Percentiles rank a stretch among this genome's conserved stretches.
Evolutionary conservation across 148 eudicot species (phyloP).

Genomic region (Vaccinium vitisidaea): DNA sequence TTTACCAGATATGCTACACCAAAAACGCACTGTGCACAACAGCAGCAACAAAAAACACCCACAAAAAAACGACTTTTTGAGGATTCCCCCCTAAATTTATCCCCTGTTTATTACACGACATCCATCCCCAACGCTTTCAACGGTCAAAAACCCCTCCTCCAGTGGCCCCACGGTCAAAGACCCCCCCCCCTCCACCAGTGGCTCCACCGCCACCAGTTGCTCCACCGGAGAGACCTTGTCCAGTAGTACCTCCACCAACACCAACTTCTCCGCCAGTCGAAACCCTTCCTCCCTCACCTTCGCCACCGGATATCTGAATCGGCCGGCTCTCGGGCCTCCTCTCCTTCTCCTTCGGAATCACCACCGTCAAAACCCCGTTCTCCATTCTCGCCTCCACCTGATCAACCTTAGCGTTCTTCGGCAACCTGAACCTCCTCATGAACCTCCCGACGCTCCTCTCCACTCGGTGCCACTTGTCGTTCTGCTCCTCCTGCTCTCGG

Average conservation of each 20-base stretch:
- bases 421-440: constrained; percentile 8
- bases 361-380: neutral
- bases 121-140: neutral
- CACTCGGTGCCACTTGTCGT: constrained; percentile 17
- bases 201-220: neutral
- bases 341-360: neutral
- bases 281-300: neutral
- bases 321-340: neutral
- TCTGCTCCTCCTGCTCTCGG: constrained; percentile 13
- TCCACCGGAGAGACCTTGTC: neutral
- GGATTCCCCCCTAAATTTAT: neutral
- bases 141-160: neutral
- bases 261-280: too few relatives aligned
- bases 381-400: neutral
- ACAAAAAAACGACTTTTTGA: neutral
- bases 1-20: neutral
- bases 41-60: neutral
- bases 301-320: neutral
- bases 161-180: neutral
- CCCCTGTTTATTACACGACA: neutral
- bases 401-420: constrained; percentile 3
- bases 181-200: neutral
- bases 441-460: constrained; percentile 13
- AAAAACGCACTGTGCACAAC: neutral
- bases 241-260: neutral